phyloP scores from a whole-genome alignment of 2,329 filamentous ascomycete genomes.

The Aspergillus aculeatinus region DNA sequence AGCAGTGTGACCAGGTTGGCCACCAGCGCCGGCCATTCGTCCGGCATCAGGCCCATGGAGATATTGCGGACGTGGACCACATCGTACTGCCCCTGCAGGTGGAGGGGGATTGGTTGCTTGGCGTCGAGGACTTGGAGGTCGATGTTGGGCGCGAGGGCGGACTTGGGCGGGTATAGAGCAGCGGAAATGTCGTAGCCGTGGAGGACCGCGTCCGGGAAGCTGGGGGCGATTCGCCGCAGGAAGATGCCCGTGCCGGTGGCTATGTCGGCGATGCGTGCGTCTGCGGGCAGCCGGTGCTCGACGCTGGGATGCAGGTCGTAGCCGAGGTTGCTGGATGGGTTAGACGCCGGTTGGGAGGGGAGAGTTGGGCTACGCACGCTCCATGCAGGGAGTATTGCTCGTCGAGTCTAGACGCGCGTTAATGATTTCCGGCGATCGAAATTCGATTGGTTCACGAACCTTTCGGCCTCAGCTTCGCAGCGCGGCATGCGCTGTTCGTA shows the following conservation, averaged over 20 bases:
- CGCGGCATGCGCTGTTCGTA: no score
- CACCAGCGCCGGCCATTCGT: not conserved
- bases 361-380: no score
- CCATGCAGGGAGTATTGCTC: no score
- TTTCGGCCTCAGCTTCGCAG: no score
- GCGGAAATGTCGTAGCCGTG: not conserved
- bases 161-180: not conserved
- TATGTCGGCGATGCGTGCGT: not conserved
- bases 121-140: not conserved
- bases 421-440: no score
- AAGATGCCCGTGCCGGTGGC: not conserved
- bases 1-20: conserved; percentile 10
- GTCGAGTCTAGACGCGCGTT: no score
- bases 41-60: not conserved
- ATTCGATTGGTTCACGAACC: no score
- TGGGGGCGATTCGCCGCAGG: not conserved
- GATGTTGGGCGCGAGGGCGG: not conserved
- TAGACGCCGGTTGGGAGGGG: no score
- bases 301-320: no score
- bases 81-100: not conserved
- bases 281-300: no score
- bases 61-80: not conserved
- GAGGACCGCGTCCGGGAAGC: not conserved
- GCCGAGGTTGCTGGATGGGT: no score
- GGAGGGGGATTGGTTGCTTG: not conserved